A percentile compares a stretch with the other conserved stretches of the same genome.
phyloP scores from a whole-genome alignment of 202 grass and related monocot species.

The Thinopyrum obtusiflorum region DNA sequence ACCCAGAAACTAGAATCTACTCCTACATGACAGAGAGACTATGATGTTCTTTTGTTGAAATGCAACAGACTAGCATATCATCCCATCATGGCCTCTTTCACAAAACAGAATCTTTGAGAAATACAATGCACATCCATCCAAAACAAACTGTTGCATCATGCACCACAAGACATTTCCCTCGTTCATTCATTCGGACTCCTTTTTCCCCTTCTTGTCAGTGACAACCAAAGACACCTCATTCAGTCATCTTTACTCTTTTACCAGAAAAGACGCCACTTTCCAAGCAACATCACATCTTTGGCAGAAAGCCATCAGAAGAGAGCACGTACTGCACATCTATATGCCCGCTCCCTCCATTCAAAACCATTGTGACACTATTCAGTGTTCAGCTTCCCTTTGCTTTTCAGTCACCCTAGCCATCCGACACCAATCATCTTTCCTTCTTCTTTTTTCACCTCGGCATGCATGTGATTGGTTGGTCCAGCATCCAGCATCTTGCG shows the following conservation, averaged over 20 bases:
- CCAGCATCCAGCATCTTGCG: conserved; percentile 17
- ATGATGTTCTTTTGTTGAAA: background rate
- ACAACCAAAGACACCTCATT: conserved; percentile 23
- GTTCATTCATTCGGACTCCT: background rate
- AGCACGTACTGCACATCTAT: background rate
- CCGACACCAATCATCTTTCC: conserved; percentile 6
- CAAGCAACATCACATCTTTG: conserved; percentile 51
- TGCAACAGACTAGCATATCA: background rate
- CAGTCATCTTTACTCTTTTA: conserved; percentile 42
- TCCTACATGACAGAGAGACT: background rate
- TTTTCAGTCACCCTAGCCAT: conserved; percentile 47
- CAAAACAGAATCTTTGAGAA: conserved; percentile 23
- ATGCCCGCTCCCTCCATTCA: background rate
- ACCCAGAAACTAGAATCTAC: background rate
- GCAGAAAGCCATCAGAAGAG: conserved; percentile 38
- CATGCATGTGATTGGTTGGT: conserved; percentile 41
- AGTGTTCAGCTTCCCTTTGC: conserved; percentile 43
- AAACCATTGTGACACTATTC: conserved; percentile 24
- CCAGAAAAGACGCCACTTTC: conserved; percentile 41
- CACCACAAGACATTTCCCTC: conserved; percentile 1
- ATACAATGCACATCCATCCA: conserved; percentile 20
- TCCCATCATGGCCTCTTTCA: background rate
- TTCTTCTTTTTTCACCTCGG: background rate
- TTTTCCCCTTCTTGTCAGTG: conserved; percentile 15
- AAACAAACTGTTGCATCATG: conserved; percentile 27